Conservation (phyloP, 2,329 filamentous ascomycete species). For the Neurospora crassa region DNA sequence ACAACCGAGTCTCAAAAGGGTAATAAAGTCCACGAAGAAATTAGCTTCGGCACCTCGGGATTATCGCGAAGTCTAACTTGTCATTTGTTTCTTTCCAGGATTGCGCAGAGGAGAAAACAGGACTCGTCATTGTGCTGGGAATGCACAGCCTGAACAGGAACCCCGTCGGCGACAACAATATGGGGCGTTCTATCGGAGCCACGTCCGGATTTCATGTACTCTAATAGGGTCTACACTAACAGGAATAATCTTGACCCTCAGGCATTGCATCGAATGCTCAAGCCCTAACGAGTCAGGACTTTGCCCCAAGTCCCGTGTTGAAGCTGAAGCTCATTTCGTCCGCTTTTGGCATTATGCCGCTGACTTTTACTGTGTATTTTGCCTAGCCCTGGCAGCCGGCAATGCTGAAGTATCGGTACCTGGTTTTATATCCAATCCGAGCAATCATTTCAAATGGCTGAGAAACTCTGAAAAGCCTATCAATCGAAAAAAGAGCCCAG, state of each 20-base stretch:
- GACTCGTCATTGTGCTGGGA: not conserved
- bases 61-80: not conserved
- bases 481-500: not conserved
- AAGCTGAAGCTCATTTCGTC: not conserved
- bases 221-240: not conserved
- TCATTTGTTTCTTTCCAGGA: not conserved
- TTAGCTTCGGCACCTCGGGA: not conserved
- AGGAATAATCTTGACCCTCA: not conserved
- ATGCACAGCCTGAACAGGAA: not conserved
- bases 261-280: not conserved
- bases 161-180: not conserved
- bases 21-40: not conserved
- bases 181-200: not conserved
- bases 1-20: not conserved
- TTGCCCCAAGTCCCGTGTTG: not conserved
- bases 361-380: not conserved
- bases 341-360: not conserved
- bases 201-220: not conserved
- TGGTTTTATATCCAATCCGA: no score
- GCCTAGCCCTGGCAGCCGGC: not conserved
- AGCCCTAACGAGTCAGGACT: not conserved
- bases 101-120: not conserved
- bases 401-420: not conserved
- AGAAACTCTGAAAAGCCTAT: not conserved
- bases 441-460: not conserved